A percentile compares a stretch with the other conserved stretches of the same genome.
Evolutionary conservation across 2,329 filamentous ascomycete genomes (phyloP).

Genomic region (Colletotrichum sp.): DNA sequence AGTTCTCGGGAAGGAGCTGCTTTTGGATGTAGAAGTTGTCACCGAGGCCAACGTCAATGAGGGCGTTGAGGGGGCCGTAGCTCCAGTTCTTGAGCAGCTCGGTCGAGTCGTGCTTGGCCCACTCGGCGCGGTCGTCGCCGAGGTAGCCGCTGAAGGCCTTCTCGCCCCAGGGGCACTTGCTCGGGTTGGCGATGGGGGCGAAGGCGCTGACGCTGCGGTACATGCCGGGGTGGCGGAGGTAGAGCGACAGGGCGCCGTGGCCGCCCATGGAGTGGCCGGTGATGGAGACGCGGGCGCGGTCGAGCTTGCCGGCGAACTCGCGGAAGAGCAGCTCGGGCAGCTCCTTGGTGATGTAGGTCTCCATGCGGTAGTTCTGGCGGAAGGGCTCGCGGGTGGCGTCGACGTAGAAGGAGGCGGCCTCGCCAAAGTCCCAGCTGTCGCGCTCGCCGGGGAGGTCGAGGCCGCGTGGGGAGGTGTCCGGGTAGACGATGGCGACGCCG

Average conservation of each 20-base stretch:
- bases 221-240: slow-evolving; percentile 86
- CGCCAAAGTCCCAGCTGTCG: slow-evolving; percentile 90
- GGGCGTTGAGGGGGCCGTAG: slow-evolving; percentile 67
- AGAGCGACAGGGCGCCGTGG: slow-evolving; percentile 91
- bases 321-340: slow-evolving; percentile 79
- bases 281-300: slow-evolving; percentile 76
- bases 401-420: slow-evolving; percentile 92
- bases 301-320: slow-evolving; percentile 72
- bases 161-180: slow-evolving; percentile 87
- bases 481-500: slow-evolving; percentile 92
- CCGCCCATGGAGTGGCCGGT: slow-evolving; percentile 98
- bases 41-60: slow-evolving; percentile 91
- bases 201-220: slow-evolving; percentile 92
- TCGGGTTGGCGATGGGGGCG: slow-evolving; percentile 88
- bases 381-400: slow-evolving; percentile 82
- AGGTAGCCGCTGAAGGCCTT: slow-evolving; percentile 96
- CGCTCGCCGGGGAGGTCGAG: slow-evolving; percentile 83
- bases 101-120: slow-evolving; percentile 91
- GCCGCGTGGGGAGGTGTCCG: slow-evolving; percentile 92
- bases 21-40: slow-evolving; percentile 97
- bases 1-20: slow-evolving; percentile 93
- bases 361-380: slow-evolving; percentile 86
- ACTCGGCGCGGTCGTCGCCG: slow-evolving; percentile 75
- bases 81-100: slow-evolving; percentile 83
- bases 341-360: slow-evolving; percentile 88